A percentile compares a stretch with the other conserved stretches of the same genome.
These are phyloP conservation scores for Apiospora rasikravindrae DNA, from an alignment of 2,329 filamentous ascomycete genomes.

Conservation along the genomic window DNA sequence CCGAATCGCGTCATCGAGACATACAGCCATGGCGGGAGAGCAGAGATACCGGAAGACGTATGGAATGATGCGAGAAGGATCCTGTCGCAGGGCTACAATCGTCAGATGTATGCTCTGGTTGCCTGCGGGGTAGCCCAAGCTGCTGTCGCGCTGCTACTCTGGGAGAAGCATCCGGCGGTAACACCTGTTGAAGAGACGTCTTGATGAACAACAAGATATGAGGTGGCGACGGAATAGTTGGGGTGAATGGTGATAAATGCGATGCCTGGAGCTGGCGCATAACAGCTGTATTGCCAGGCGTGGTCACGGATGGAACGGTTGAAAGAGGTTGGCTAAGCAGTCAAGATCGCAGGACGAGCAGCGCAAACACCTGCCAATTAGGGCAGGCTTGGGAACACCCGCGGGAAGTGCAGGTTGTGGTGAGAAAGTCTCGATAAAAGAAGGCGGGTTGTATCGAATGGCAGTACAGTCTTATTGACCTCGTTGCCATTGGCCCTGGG, in stretches of 20 bases:
- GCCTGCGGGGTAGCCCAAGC: slow-evolving; percentile 28
- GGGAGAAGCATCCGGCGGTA: slow-evolving; percentile 23
- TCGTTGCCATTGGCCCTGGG: not conserved
- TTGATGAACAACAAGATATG: too few species aligned
- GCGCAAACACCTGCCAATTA: not conserved
- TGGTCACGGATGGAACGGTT: not conserved
- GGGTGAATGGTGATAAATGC: too few species aligned
- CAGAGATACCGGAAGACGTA: not conserved
- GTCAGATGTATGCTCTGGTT: slow-evolving; percentile 28
- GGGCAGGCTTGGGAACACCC: not conserved
- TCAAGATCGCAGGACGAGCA: not conserved
- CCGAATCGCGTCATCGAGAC: not conserved
- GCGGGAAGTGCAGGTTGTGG: not conserved
- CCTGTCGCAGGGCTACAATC: slow-evolving; percentile 29
- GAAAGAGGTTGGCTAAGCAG: not conserved
- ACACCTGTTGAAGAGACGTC: too few species aligned
- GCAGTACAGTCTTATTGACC: not conserved
- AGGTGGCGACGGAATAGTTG: too few species aligned
- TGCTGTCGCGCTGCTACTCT: slow-evolving; percentile 28
- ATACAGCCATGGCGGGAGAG: not conserved
- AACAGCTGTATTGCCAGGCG: too few species aligned
- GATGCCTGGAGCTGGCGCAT: too few species aligned
- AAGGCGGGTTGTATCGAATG: not conserved
- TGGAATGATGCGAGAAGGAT: slow-evolving; percentile 12
- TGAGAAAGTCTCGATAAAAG: not conserved